A percentile compares a stretch with the other conserved stretches of the same genome.
These are phyloP conservation scores for Nephelium lappaceum DNA, from an alignment of 345 rosid genomes.

Conservation along the genomic window DNA sequence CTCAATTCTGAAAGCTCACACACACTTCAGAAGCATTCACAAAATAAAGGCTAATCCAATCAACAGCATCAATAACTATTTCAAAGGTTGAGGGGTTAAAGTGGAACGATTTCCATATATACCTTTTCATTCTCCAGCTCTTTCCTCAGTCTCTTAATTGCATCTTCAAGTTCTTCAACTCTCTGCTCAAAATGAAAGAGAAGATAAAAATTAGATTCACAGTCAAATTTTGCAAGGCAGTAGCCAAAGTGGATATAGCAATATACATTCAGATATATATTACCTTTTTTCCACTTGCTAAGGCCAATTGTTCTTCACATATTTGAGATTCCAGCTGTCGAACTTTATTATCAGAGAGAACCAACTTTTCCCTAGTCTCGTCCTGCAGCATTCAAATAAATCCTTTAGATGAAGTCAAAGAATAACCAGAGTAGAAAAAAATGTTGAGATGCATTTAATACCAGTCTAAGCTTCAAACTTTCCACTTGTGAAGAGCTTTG, in stretches of 20 bases:
- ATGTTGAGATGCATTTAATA: conserved; percentile 25
- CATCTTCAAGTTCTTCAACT: conserved; percentile 79
- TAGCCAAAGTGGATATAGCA: conserved; percentile 8
- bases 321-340: conserved; percentile 91
- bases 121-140: conserved; percentile 92
- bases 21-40: neutral
- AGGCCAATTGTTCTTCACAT: conserved; percentile 67
- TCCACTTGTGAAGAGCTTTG: conserved; percentile 79
- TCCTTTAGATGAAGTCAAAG: neutral
- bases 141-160: conserved; percentile 53
- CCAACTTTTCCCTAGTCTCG: conserved; percentile 85
- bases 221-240: conserved; percentile 2
- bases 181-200: conserved; percentile 52
- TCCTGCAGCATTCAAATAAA: conserved; percentile 52
- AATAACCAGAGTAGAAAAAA: neutral
- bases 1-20: neutral
- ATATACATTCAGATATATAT: conserved; percentile 6
- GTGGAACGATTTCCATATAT: conserved; percentile 34
- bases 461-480: conserved; percentile 80
- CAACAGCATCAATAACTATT: neutral
- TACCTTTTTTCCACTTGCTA: conserved; percentile 71
- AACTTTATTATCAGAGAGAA: conserved; percentile 75
- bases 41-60: neutral
- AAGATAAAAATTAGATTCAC: conserved; percentile 17
- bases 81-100: neutral